These are phyloP conservation scores for Olyra latifolia DNA, from an alignment of 176 grass and related monocot species.

Conservation along the genomic window DNA sequence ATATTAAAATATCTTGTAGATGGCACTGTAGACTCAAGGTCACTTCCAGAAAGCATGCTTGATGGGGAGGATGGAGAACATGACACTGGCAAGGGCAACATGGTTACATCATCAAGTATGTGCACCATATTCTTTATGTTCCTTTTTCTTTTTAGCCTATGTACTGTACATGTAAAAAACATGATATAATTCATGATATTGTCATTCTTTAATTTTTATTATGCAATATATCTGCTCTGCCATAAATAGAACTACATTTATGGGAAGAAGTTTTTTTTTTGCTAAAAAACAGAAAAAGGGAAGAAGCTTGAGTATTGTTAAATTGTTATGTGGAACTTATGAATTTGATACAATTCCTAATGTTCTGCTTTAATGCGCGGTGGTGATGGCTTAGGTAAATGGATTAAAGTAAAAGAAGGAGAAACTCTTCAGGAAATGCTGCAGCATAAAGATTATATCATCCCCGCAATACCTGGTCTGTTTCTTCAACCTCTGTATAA, in stretches of 20 bases:
- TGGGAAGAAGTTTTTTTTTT: not conserved
- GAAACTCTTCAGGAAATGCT: slow-evolving; percentile 70
- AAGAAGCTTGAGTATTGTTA: not conserved
- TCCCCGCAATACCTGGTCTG: slow-evolving; percentile 79
- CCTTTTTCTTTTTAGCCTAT: slow-evolving; percentile 14
- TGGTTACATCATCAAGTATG: slow-evolving; percentile 49
- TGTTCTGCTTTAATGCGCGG: slow-evolving; percentile 21
- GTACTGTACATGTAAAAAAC: not conserved
- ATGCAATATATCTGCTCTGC: not conserved
- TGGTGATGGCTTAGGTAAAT: slow-evolving; percentile 50
- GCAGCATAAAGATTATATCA: slow-evolving; percentile 57
- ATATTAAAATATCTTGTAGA: slow-evolving; percentile 71
- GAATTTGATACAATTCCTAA: not conserved
- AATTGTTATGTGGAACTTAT: not conserved
- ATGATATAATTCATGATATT: not conserved
- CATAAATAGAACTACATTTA: not conserved
- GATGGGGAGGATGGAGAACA: slow-evolving; percentile 55
- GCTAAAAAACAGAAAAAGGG: too few relatives aligned
- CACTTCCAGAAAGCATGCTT: slow-evolving; percentile 45
- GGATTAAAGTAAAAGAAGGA: slow-evolving; percentile 77
- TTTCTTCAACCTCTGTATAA: not conserved
- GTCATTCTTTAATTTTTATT: not conserved
- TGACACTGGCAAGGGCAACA: slow-evolving; percentile 14
- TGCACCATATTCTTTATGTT: not conserved
- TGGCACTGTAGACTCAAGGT: slow-evolving; percentile 49